These are phyloP conservation scores for Fusarium udum DNA, from an alignment of 2,329 filamentous ascomycete genomes.

Conservation along the genomic window DNA sequence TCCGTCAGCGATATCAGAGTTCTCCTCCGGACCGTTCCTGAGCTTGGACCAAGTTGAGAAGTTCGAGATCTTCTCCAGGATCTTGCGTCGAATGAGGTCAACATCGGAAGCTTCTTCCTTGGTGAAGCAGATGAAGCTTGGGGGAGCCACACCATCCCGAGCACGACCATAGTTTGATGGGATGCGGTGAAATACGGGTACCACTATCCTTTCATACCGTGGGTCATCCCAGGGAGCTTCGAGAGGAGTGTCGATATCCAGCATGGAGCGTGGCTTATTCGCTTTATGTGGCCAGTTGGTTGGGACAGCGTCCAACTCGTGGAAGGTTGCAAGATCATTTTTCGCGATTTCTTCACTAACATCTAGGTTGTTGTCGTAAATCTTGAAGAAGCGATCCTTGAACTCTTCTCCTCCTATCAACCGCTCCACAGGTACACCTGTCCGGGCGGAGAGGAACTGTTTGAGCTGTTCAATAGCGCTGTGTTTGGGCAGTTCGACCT, in stretches of 20 bases:
- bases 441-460: constrained; percentile 72
- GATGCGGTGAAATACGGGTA: constrained; percentile 74
- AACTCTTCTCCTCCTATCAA: constrained; percentile 88
- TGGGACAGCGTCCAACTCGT: constrained; percentile 81
- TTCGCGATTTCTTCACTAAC: constrained; percentile 77
- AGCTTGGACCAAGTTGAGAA: constrained; percentile 78
- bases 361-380: constrained; percentile 74
- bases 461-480: constrained; percentile 75
- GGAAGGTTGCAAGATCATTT: constrained; percentile 74
- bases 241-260: constrained; percentile 55
- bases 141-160: constrained; percentile 52
- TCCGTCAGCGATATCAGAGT: constrained; percentile 67
- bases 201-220: constrained; percentile 71
- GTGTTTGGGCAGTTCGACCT: constrained; percentile 83
- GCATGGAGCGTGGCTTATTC: constrained; percentile 61
- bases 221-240: constrained; percentile 66
- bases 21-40: constrained; percentile 57
- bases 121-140: constrained; percentile 79
- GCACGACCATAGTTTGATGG: constrained; percentile 45
- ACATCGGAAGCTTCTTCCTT: constrained; percentile 74
- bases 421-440: constrained; percentile 70
- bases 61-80: constrained; percentile 78
- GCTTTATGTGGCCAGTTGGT: constrained; percentile 77
- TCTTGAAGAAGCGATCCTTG: constrained; percentile 84
- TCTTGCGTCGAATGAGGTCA: constrained; percentile 80